A percentile compares a stretch with the other conserved stretches of the same genome.
phyloP scores from a whole-genome alignment of 2,329 filamentous ascomycete species.

The Verticillium tricorpus region DNA sequence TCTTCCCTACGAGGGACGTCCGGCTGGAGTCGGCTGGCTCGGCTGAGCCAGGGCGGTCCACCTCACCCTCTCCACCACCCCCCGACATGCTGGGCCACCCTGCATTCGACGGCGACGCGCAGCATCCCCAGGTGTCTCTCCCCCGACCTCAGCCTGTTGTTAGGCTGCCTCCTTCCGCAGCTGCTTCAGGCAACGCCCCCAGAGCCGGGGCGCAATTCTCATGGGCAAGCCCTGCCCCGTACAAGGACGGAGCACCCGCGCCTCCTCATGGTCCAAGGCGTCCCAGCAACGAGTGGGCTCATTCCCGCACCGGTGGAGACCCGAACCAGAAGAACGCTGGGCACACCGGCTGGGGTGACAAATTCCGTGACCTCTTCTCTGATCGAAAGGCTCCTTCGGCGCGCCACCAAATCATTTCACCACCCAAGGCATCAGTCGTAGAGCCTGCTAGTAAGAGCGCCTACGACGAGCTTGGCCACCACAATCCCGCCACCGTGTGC shows the following conservation, averaged over 20 bases:
- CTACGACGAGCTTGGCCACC: constrained; percentile 49
- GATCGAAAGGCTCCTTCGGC: constrained; percentile 49
- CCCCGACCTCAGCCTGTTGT: constrained; percentile 72
- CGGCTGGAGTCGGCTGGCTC: constrained; percentile 33
- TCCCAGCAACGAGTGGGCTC: background rate
- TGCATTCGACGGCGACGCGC: constrained; percentile 62
- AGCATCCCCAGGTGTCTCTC: constrained; percentile 64
- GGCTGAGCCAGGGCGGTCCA: constrained; percentile 36
- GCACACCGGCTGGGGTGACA: constrained; percentile 14
- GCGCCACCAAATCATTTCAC: constrained; percentile 24
- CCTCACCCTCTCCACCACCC: constrained; percentile 67
- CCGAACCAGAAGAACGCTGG: background rate
- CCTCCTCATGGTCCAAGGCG: constrained; percentile 3
- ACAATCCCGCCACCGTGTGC: constrained; percentile 63
- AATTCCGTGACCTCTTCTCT: constrained; percentile 68
- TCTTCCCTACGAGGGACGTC: constrained; percentile 54
- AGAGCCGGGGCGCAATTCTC: constrained; percentile 21
- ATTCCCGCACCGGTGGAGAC: background rate
- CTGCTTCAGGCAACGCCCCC: constrained; percentile 30
- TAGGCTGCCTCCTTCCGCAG: constrained; percentile 64
- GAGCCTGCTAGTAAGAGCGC: constrained; percentile 64
- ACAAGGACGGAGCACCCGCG: constrained; percentile 23
- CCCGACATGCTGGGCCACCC: constrained; percentile 67
- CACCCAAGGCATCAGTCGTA: constrained; percentile 55
- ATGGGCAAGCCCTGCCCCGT: constrained; percentile 30